These are phyloP conservation scores for Diaporthe caulivora DNA, from an alignment of 2,329 filamentous ascomycete genomes.

Conservation along the genomic window DNA sequence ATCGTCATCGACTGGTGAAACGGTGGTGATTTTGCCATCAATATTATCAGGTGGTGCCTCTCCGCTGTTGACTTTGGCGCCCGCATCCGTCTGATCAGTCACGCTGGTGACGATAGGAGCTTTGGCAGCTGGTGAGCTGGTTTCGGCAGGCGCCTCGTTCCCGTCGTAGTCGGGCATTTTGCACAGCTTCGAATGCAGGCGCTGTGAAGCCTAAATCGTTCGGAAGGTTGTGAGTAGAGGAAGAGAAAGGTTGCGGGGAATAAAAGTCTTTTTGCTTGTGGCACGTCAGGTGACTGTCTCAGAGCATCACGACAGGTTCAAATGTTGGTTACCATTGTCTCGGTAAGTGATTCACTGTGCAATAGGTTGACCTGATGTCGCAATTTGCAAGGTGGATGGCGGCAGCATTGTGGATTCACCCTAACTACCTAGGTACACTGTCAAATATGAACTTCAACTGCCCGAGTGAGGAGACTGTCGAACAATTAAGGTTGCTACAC, in stretches of 20 bases:
- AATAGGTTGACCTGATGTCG: not conserved
- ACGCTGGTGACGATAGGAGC: not conserved
- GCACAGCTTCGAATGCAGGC: too few species aligned
- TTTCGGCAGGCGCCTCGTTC: too few species aligned
- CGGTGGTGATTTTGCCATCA: not conserved
- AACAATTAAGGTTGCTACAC: not conserved
- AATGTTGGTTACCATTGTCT: not conserved
- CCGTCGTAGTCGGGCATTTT: not conserved
- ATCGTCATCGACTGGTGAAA: not conserved
- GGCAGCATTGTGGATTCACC: not conserved
- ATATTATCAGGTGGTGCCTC: not conserved
- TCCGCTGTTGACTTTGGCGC: not conserved
- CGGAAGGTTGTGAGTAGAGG: not conserved
- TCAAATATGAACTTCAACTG: not conserved
- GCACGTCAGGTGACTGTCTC: not conserved
- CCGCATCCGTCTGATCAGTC: not conserved
- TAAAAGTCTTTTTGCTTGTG: not conserved
- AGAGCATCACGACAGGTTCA: not conserved
- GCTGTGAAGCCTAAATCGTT: not conserved
- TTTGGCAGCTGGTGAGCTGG: not conserved
- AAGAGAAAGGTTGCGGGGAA: not conserved
- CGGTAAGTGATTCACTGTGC: not conserved
- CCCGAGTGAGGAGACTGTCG: not conserved
- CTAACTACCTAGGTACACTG: too few species aligned
- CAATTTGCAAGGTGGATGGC: not conserved